Base-by-base conservation (phyloP, 352 stramenopile genomes). In the Pythium utonaiense region DNA sequence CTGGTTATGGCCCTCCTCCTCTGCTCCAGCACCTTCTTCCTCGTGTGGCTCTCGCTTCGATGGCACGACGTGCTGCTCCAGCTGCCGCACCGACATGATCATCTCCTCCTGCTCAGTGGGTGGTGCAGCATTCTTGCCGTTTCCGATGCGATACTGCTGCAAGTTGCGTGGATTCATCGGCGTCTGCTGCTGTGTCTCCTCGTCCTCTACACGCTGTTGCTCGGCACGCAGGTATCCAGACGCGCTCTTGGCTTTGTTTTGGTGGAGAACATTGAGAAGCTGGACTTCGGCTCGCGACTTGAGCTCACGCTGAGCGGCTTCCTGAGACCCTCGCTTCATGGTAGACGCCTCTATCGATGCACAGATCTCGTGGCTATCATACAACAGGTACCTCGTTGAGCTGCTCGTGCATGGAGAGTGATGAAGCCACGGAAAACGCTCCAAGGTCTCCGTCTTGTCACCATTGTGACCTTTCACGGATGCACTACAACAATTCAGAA, bases 221-320 rank as follows among this genome's bases (percentile, higher is more conserved):
- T 89, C 66, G 21, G 72, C 67, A 19, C 70, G 66, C 22, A 83
- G 60, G 51, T 80, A 83, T 16, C 64, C 41, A 0, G 75, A 86
- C 6, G 69, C 62, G 3, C 62, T 75, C 45, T 64, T 64, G n/a
- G 71, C 64, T 40, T 84, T 83, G 36, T 77, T 80, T 49, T 79
- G 68, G 53, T 84, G 72, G 13, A 87, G 75, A 22, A 59, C 72
- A 8, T 64, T 69, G 31, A 87, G 34, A 17, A 87, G 57, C 44
- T 81, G 79, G 51, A 84, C 67, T 45, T 89, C 75, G 3, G 75
- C 76, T 16, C 67, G 73, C 24, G 76, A 77, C 64, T 77, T 78
- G 21, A 87, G 64, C 17, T 48, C 31, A 19, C 50, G 24, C 7
- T 59, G 49, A 5, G 38, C 22, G 7, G 27, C 30, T 6, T 65